phyloP scores from a whole-genome alignment of 78 protist species.

The Dictyostelium brefeldianum region DNA sequence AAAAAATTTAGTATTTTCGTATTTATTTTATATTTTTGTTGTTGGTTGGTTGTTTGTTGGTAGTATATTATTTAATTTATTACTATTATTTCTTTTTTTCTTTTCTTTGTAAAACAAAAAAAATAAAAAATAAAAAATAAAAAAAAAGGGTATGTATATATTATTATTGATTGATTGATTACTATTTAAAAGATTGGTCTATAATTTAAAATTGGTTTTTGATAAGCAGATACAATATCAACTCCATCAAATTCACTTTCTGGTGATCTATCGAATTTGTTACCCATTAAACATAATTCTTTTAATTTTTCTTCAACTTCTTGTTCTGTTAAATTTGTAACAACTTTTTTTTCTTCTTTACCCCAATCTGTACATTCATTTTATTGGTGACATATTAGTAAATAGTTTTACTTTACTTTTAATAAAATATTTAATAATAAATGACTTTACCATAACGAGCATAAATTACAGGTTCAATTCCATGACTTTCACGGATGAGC shows the following conservation, averaged over 20 bases:
- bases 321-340: slow-evolving; percentile 72
- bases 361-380: slow-evolving; percentile 55
- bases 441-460: slow-evolving; percentile 61
- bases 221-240: slow-evolving; percentile 63
- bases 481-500: slow-evolving; percentile 73
- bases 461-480: slow-evolving; percentile 74
- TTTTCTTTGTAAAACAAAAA: no score
- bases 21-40: no score
- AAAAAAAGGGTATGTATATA: neutral
- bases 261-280: slow-evolving; percentile 67
- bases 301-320: slow-evolving; percentile 79
- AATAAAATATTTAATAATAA: neutral
- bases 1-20: no score
- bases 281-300: slow-evolving; percentile 70
- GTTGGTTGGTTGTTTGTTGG: no score
- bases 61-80: no score
- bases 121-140: no score
- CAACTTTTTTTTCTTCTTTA: slow-evolving; percentile 73
- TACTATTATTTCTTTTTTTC: no score
- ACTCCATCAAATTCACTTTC: slow-evolving; percentile 56
- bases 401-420: neutral
- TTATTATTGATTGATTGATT: slow-evolving; percentile 9
- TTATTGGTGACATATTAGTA: no score
- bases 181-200: slow-evolving; percentile 58
- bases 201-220: slow-evolving; percentile 28